These are phyloP conservation scores for Gossypium australe DNA, from an alignment of 345 rosid species.

Conservation along the genomic window DNA sequence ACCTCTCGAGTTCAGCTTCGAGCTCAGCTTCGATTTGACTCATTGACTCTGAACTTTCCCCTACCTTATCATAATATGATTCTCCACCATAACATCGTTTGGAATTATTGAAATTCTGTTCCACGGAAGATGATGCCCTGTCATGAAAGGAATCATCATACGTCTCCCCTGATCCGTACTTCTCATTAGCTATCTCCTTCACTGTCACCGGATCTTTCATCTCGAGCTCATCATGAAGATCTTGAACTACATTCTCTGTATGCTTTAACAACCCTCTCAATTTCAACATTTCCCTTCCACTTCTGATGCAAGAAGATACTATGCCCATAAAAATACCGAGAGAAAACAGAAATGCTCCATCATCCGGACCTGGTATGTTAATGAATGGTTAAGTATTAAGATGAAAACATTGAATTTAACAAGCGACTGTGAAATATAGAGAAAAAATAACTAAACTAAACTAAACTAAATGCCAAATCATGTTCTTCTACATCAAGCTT, in stretches of 20 bases:
- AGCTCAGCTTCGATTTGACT: conserved; percentile 92
- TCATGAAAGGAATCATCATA: conserved; percentile 24
- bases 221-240: conserved; percentile 72
- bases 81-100: conserved; percentile 20
- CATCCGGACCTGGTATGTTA: conserved; percentile 36
- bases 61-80: conserved; percentile 31
- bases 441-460: not conserved
- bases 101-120: conserved; percentile 16
- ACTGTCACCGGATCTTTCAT: conserved; percentile 56
- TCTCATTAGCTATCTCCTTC: conserved; percentile 52
- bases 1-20: conserved; percentile 90
- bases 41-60: conserved; percentile 41
- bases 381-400: not conserved
- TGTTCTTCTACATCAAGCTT: not conserved
- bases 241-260: conserved; percentile 63
- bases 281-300: conserved; percentile 42
- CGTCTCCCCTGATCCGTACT: conserved; percentile 30
- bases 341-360: conserved; percentile 41
- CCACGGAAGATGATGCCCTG: conserved; percentile 16
- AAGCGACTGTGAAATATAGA: not conserved
- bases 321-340: conserved; percentile 69
- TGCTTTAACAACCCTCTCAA: conserved; percentile 48
- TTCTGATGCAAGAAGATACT: conserved; percentile 44
- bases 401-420: not conserved
- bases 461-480: not conserved